Evolutionary conservation across 352 stramenopile species (phyloP).

Genomic region (Aphanomyces euteiches): DNA sequence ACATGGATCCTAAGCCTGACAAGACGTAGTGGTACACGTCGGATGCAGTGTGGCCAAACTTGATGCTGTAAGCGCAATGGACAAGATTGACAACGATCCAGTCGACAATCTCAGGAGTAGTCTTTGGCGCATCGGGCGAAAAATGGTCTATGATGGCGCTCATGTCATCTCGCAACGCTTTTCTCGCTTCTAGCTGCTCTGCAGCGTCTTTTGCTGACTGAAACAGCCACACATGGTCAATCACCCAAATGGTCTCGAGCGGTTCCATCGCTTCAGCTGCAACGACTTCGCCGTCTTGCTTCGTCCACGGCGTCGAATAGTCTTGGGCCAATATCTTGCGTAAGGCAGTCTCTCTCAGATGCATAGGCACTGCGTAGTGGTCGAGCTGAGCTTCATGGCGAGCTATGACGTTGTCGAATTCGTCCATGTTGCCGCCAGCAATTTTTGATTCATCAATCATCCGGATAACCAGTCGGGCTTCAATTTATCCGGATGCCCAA

Average conservation of each 20-base stretch:
- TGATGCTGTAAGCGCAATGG: conserved; percentile 49
- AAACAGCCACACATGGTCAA: conserved; percentile 45
- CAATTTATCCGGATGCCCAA: too few species aligned
- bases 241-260: conserved; percentile 32
- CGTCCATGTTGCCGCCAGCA: background rate
- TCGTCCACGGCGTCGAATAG: conserved; percentile 27
- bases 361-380: conserved; percentile 41
- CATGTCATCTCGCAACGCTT: conserved; percentile 35
- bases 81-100: conserved; percentile 40
- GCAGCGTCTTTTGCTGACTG: conserved; percentile 41
- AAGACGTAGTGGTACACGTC: conserved; percentile 58
- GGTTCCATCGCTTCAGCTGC: conserved; percentile 26
- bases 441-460: too few species aligned
- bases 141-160: conserved; percentile 7
- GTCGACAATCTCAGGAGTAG: conserved; percentile 19
- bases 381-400: conserved; percentile 43
- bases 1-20: conserved; percentile 39
- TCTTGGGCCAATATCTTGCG: conserved; percentile 37
- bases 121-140: background rate
- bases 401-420: conserved; percentile 20
- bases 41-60: conserved; percentile 41
- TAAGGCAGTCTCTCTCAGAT: conserved; percentile 39
- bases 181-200: conserved; percentile 37
- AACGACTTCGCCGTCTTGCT: conserved; percentile 32
- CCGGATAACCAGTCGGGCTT: too few species aligned